phyloP scores from a whole-genome alignment of 306 rosid species.

The Clitoria ternatea region DNA sequence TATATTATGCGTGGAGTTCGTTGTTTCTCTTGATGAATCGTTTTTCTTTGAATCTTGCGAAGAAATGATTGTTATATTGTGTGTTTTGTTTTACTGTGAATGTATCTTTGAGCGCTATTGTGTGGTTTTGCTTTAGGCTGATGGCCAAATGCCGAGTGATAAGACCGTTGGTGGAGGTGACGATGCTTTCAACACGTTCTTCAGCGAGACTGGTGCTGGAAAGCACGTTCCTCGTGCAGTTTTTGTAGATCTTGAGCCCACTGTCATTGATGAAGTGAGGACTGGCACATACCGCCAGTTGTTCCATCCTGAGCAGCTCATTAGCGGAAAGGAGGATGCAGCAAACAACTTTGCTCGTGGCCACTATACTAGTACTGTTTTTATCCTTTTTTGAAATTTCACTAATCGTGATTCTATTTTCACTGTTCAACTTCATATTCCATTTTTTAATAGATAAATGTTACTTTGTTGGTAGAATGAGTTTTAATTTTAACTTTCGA shows the following conservation, averaged over 20 bases:
- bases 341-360: constrained; percentile 90
- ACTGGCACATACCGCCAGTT: constrained; percentile 74
- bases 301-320: constrained; percentile 80
- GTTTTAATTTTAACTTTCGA: too few species aligned
- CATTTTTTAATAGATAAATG: too few species aligned
- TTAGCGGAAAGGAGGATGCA: constrained; percentile 83
- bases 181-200: constrained; percentile 84
- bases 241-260: constrained; percentile 81
- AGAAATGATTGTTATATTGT: too few species aligned
- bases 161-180: constrained; percentile 71
- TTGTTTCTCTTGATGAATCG: too few species aligned
- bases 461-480: too few species aligned
- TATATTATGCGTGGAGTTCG: too few species aligned
- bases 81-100: not conserved
- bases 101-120: not conserved
- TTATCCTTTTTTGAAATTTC: not conserved
- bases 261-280: constrained; percentile 80
- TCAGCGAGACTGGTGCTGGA: constrained; percentile 84
- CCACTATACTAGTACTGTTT: constrained; percentile 62
- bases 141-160: constrained; percentile 82
- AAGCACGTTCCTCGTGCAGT: constrained; percentile 83
- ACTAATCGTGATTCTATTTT: not conserved
- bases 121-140: constrained; percentile 46
- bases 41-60: too few species aligned
- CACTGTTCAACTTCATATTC: too few species aligned